Percentiles rank a stretch among this genome's conserved stretches.
Conservation (phyloP, 139 green algal species). For the Chlamydomonas asymmetrica region DNA sequence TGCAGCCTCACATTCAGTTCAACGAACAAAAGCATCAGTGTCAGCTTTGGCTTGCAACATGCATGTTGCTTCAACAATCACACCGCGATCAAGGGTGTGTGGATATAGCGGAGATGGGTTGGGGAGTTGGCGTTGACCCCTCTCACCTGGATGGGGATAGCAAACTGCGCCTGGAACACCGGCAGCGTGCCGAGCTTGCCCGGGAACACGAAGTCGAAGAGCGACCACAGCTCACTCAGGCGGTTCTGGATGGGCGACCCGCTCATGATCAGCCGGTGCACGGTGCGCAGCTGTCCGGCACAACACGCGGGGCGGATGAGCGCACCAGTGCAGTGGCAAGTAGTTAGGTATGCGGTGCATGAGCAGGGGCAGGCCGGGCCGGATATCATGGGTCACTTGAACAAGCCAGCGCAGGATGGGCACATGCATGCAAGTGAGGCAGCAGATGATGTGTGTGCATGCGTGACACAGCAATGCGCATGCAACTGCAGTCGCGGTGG, state of each 20-base stretch:
- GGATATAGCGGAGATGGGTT: too few species aligned
- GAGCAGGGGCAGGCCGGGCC: too few species aligned
- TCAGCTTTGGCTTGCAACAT: too few species aligned
- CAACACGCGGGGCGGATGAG: not conserved
- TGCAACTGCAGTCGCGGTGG: too few species aligned
- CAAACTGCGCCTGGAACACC: conserved; percentile 95
- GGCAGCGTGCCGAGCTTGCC: conserved; percentile 94
- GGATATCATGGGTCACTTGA: too few species aligned
- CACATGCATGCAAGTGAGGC: not conserved
- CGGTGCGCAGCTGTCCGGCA: conserved; percentile 48
- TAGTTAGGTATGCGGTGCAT: not conserved
- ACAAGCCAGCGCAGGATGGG: too few species aligned
- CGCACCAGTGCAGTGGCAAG: not conserved
- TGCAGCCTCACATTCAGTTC: too few species aligned
- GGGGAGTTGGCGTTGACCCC: too few species aligned
- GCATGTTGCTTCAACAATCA: too few species aligned
- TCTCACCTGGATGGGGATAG: conserved; percentile 82
- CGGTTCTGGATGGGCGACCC: conserved; percentile 96
- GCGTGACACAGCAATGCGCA: not conserved
- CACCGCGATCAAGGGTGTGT: too few species aligned
- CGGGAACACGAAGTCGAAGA: conserved; percentile 99
- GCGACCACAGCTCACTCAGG: conserved; percentile 94
- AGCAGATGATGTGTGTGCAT: conserved; percentile 2
- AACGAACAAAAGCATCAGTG: too few species aligned
- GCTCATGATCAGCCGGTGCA: conserved; percentile 90